Conservation (phyloP, 2,329 filamentous ascomycete genomes). For the Neoscytalidium dimidiatum region DNA sequence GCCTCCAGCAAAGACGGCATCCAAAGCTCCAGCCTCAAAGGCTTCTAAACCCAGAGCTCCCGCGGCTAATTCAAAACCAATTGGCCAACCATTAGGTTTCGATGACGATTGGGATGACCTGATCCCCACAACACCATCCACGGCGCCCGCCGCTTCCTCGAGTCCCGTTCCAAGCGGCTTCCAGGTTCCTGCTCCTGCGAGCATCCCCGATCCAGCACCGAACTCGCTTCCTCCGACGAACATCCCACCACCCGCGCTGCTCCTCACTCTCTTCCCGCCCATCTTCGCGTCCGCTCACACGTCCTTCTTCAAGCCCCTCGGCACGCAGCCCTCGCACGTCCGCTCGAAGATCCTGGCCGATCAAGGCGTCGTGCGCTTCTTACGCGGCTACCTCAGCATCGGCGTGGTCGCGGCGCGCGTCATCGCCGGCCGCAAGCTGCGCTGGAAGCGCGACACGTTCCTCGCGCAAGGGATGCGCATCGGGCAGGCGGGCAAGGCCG, state of each 20-base stretch:
- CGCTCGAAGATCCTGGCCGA: constrained; percentile 67
- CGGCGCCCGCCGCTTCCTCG: constrained; percentile 16
- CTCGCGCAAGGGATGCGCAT: constrained; percentile 89
- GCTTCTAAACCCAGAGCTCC: constrained; percentile 13
- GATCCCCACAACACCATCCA: constrained; percentile 25
- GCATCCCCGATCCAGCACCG: constrained; percentile 25
- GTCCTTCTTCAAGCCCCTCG: constrained; percentile 66
- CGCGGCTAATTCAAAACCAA: background rate
- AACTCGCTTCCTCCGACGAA: constrained; percentile 69
- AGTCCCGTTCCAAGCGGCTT: background rate
- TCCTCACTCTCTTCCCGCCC: constrained; percentile 74
- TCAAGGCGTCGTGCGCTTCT: constrained; percentile 62
- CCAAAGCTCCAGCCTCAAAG: constrained; percentile 20
- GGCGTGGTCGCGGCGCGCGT: constrained; percentile 73
- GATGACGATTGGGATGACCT: constrained; percentile 41
- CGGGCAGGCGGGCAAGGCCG: constrained; percentile 68
- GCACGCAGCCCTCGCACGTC: constrained; percentile 58
- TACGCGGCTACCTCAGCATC: constrained; percentile 64
- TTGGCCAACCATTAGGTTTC: background rate
- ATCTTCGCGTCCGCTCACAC: constrained; percentile 68
- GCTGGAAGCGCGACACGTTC: constrained; percentile 88
- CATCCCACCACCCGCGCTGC: constrained; percentile 81
- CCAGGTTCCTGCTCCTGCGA: background rate
- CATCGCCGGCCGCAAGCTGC: constrained; percentile 78
- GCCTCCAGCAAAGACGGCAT: constrained; percentile 29